A percentile compares a stretch with the other conserved stretches of the same genome.
Conservation (phyloP, 148 eudicot genomes). For the Arbutus unedo region DNA sequence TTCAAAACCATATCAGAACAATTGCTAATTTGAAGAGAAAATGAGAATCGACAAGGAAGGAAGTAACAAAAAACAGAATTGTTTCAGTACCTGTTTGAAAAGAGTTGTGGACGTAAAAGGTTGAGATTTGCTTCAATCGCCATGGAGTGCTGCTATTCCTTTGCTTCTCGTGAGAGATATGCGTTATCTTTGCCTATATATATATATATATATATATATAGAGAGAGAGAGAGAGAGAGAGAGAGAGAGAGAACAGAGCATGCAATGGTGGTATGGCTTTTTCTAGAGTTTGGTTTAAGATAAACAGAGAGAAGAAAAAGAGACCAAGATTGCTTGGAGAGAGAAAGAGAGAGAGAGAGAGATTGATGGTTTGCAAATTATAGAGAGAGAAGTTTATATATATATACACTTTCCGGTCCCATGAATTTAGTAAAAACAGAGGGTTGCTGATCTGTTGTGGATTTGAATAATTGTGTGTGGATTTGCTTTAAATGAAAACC, state of each 20-base stretch:
- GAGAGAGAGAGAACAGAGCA: constrained; percentile 1
- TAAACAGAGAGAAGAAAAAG: not conserved
- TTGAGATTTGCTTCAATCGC: constrained; percentile 15
- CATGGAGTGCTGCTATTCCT: not conserved
- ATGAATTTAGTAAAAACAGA: not conserved
- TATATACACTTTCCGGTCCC: not conserved
- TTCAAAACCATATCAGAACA: not conserved
- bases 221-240: not conserved
- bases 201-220: not conserved
- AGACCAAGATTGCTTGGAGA: not conserved
- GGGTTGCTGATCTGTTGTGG: not conserved
- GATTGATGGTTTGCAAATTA: not conserved
- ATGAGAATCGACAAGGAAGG: not conserved
- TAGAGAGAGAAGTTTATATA: not conserved
- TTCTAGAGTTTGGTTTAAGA: not conserved
- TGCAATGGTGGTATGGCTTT: not conserved
- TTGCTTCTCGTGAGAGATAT: not conserved
- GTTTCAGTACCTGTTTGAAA: not conserved
- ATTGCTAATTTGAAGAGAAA: not conserved
- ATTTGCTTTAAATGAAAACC: not conserved
- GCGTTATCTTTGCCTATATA: too few species aligned
- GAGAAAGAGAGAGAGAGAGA: not conserved
- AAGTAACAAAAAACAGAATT: not conserved
- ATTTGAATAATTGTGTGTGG: not conserved
- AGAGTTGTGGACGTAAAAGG: constrained; percentile 1